These are phyloP conservation scores for Pseudocercospora crystallina DNA, from an alignment of 2,329 filamentous ascomycete species.

Conservation along the genomic window DNA sequence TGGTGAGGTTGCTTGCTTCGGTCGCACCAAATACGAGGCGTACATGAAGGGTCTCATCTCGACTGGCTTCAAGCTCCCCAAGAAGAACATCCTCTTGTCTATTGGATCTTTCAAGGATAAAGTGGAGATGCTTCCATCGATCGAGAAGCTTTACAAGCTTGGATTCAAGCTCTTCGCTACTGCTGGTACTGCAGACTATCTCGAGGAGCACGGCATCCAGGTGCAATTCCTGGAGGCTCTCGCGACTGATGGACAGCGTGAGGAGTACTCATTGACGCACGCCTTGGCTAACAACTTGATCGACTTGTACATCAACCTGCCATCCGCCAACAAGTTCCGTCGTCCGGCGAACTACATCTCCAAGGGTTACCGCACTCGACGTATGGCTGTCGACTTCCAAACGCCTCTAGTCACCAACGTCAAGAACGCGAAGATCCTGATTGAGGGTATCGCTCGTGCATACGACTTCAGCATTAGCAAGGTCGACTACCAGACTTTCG, in stretches of 20 bases:
- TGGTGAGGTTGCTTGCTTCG: constrained; percentile 96
- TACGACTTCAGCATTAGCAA: constrained; percentile 80
- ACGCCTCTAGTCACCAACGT: constrained; percentile 97
- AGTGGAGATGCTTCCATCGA: constrained; percentile 91
- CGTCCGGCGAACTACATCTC: constrained; percentile 98
- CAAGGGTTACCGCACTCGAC: constrained; percentile 91
- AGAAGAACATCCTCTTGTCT: constrained; percentile 91
- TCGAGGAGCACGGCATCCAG: constrained; percentile 86
- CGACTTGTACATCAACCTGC: constrained; percentile 97
- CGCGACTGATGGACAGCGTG: constrained; percentile 76
- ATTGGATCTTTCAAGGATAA: constrained; percentile 99
- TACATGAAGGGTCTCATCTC: constrained; percentile 96
- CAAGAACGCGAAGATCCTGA: constrained; percentile 96
- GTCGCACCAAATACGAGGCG: constrained; percentile 92
- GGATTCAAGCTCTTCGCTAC: constrained; percentile 97
- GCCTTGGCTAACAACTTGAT: constrained; percentile 97
- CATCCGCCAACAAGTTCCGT: constrained; percentile 97
- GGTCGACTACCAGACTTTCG: constrained; percentile 87
- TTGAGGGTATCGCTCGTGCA: constrained; percentile 89
- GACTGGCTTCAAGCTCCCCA: constrained; percentile 93
- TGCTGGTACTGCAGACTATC: constrained; percentile 92
- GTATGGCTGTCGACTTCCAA: constrained; percentile 98
- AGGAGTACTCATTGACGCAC: constrained; percentile 95
- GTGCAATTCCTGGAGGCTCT: constrained; percentile 94
- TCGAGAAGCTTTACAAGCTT: constrained; percentile 82